Percentiles rank a stretch among this genome's conserved stretches.
These are phyloP conservation scores for Aurifilum marmelostoma DNA, from an alignment of 2,329 filamentous ascomycete genomes.

Conservation along the genomic window DNA sequence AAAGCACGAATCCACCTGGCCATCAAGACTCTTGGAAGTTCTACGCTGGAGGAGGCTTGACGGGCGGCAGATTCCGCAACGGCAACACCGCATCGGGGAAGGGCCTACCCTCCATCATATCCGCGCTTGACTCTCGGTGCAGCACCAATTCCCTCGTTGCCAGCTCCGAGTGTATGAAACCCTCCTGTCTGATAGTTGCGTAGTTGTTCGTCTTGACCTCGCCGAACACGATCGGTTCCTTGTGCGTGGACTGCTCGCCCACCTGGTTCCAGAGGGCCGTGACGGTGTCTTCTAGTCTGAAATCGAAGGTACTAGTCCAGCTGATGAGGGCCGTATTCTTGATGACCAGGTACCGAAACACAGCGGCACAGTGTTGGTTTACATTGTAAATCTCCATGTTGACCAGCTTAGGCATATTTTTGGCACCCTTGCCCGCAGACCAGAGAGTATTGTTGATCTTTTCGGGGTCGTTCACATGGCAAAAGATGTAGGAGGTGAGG, in stretches of 20 bases:
- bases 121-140: slow-evolving; percentile 17
- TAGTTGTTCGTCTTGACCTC: slow-evolving; percentile 22
- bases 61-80: slow-evolving; percentile 5
- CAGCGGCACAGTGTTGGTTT: slow-evolving; percentile 32
- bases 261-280: slow-evolving; percentile 28
- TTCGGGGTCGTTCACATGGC: slow-evolving; percentile 29
- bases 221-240: slow-evolving; percentile 24
- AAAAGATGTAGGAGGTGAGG: slow-evolving; percentile 34
- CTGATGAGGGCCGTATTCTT: slow-evolving; percentile 21
- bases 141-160: slow-evolving; percentile 27
- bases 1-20: not conserved
- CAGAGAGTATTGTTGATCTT: slow-evolving; percentile 33
- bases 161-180: slow-evolving; percentile 27
- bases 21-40: not conserved
- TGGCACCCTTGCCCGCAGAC: slow-evolving; percentile 32
- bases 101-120: slow-evolving; percentile 25
- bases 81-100: slow-evolving; percentile 23
- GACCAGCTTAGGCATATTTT: slow-evolving; percentile 35
- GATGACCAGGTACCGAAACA: slow-evolving; percentile 35
- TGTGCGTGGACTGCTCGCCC: slow-evolving; percentile 20
- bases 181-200: slow-evolving; percentile 19
- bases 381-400: slow-evolving; percentile 36
- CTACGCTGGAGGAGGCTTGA: not conserved
- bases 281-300: slow-evolving; percentile 16
- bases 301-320: slow-evolving; percentile 32